phyloP scores from a whole-genome alignment of 352 stramenopile genomes.

The Phytophthora syringae region DNA sequence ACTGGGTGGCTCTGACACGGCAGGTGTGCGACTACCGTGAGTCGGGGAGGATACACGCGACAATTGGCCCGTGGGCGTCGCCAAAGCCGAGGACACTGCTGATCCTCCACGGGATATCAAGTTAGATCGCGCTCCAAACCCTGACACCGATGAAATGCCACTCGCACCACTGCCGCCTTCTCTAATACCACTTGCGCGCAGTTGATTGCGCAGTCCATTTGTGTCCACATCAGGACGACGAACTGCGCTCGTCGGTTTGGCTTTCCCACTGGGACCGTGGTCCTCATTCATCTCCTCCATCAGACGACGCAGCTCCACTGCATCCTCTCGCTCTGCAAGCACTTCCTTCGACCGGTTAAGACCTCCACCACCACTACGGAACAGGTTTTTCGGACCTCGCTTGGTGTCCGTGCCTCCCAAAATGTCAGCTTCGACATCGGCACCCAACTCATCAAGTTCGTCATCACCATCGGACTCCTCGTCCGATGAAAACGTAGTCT shows the following conservation, averaged over 20 bases:
- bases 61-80: conserved; percentile 68
- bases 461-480: conserved; percentile 79
- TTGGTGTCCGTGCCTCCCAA: conserved; percentile 71
- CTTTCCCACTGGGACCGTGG: conserved; percentile 33
- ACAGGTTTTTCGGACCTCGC: conserved; percentile 76
- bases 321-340: conserved; percentile 78
- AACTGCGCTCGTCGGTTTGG: conserved; percentile 41
- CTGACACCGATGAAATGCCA: conserved; percentile 41
- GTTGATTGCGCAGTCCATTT: conserved; percentile 63
- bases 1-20: conserved; percentile 38
- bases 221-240: conserved; percentile 73
- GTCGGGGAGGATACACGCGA: conserved; percentile 75
- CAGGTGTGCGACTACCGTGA: conserved; percentile 45
- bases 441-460: conserved; percentile 72
- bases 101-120: conserved; percentile 63
- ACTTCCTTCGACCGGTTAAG: conserved; percentile 81
- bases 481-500: conserved; percentile 75
- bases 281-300: conserved; percentile 88
- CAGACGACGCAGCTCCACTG: conserved; percentile 74
- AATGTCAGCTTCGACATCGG: conserved; percentile 82
- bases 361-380: conserved; percentile 74
- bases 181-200: conserved; percentile 76
- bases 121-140: conserved; percentile 36
- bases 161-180: conserved; percentile 49
- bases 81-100: conserved; percentile 65